These are phyloP conservation scores for Xylaria telfairii DNA, from an alignment of 495 filamentous ascomycete species.

Conservation along the genomic window DNA sequence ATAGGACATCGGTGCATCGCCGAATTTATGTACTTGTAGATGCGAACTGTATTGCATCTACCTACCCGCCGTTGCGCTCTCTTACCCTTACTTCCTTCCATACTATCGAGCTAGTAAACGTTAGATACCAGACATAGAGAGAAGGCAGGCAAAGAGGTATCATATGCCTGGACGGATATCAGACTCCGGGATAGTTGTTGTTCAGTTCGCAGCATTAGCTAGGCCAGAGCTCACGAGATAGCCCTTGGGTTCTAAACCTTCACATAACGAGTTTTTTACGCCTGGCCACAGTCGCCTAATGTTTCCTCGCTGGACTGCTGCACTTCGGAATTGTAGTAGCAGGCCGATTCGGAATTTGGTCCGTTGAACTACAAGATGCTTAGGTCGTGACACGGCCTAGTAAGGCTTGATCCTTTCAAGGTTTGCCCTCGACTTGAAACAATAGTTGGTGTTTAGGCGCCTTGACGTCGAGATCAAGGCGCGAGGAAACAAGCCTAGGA, in stretches of 20 bases:
- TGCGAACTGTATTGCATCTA: neutral
- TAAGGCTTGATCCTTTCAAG: neutral
- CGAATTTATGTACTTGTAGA: neutral
- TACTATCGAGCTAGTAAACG: neutral
- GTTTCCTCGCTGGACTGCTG: neutral
- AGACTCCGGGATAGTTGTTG: neutral
- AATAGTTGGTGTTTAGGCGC: neutral
- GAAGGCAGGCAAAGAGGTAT: neutral
- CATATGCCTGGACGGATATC: neutral
- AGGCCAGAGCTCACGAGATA: neutral
- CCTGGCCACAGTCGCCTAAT: neutral
- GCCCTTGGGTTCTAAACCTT: neutral
- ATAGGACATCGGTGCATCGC: neutral
- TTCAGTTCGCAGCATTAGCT: neutral
- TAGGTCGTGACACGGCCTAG: neutral
- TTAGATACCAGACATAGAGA: neutral
- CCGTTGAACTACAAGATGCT: neutral
- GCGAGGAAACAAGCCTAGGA: neutral
- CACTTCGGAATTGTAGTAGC: neutral
- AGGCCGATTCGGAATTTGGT: neutral
- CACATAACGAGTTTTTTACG: neutral
- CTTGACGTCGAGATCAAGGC: constrained; percentile 5
- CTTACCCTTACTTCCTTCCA: neutral
- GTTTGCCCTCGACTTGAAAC: neutral
- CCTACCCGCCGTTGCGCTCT: neutral